Conservation (phyloP, 2,329 filamentous ascomycete species). For the Ceratocystis huliohia region DNA sequence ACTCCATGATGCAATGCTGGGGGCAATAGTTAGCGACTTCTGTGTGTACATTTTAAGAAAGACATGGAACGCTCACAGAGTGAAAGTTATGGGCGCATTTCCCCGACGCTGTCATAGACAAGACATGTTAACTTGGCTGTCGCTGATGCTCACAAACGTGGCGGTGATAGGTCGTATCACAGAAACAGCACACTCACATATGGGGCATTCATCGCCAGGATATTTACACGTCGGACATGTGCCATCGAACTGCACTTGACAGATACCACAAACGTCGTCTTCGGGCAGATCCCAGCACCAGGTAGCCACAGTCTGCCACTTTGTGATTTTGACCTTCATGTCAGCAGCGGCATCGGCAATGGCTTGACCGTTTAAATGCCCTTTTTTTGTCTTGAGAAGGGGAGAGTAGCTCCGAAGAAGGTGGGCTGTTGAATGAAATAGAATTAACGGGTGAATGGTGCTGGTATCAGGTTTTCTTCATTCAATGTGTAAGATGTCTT, state of each 20-base stretch:
- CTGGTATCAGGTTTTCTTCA: neutral
- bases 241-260: constrained; percentile 92
- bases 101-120: constrained; percentile 58
- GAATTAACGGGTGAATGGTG: no score
- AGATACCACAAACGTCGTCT: constrained; percentile 96
- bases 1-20: constrained; percentile 88
- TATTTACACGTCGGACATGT: constrained; percentile 98
- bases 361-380: neutral
- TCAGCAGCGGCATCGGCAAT: neutral
- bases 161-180: neutral
- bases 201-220: constrained; percentile 85
- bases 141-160: constrained; percentile 12
- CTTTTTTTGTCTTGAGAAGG: no score
- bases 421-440: no score
- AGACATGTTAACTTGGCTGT: neutral
- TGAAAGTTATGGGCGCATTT: constrained; percentile 98
- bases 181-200: constrained; percentile 48
- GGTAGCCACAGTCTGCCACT: constrained; percentile 87
- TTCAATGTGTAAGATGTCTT: neutral
- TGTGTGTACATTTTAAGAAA: neutral
- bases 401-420: no score
- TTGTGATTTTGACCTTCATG: constrained; percentile 93
- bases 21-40: constrained; percentile 21
- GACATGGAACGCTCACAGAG: constrained; percentile 49
- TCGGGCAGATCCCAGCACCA: constrained; percentile 98